Evolutionary conservation across 495 filamentous ascomycete species (phyloP).

Genomic region (Aspergillus kassunensis): DNA sequence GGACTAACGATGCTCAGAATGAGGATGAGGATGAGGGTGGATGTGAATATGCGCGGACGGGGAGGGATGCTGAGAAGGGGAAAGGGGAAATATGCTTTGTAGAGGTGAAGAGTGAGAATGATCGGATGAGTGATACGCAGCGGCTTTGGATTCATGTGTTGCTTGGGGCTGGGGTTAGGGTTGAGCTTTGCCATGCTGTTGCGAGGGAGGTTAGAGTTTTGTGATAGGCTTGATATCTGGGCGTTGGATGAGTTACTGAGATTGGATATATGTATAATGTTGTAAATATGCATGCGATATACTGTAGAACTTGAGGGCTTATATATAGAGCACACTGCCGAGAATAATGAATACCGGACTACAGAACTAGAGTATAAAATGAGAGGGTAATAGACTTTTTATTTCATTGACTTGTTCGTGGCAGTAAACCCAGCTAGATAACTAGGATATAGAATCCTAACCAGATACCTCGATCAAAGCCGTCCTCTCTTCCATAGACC

Average conservation of each 20-base stretch:
- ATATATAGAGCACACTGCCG: too few species aligned
- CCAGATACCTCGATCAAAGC: neutral
- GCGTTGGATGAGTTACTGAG: too few species aligned
- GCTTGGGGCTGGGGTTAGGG: conserved; percentile 72
- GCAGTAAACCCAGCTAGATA: neutral
- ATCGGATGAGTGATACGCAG: conserved; percentile 94
- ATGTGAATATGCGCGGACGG: too few species aligned
- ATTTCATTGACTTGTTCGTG: conserved; percentile 7
- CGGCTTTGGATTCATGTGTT: conserved; percentile 95
- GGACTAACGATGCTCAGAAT: too few species aligned
- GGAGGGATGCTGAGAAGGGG: too few species aligned
- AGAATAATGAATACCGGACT: too few species aligned
- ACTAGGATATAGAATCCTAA: too few species aligned
- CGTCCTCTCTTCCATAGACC: neutral
- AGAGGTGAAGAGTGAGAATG: conserved; percentile 94
- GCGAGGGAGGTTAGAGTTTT: conserved; percentile 64
- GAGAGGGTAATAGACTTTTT: conserved; percentile 2
- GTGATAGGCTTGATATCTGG: too few species aligned
- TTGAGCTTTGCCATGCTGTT: conserved; percentile 86
- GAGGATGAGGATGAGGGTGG: too few species aligned
- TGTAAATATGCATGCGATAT: too few species aligned
- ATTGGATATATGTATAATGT: neutral
- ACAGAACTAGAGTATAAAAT: too few species aligned
- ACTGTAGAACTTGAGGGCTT: too few species aligned
- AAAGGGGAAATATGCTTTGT: conserved; percentile 77